phyloP scores from a whole-genome alignment of 768 basidiomycete genomes.

The Xerocomus spinulosus region DNA sequence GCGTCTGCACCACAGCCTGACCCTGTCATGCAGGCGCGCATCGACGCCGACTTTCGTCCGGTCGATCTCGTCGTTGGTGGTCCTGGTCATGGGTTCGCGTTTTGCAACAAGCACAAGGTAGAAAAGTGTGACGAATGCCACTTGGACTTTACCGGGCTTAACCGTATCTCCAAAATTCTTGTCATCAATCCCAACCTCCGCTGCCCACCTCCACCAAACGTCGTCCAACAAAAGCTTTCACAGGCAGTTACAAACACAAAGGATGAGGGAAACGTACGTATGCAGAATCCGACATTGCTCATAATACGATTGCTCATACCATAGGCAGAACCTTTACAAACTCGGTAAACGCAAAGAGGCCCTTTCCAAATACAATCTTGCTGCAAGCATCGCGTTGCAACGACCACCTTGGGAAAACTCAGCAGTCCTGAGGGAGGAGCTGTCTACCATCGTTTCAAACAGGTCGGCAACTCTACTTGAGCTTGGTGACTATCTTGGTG shows the following conservation, averaged over 20 bases:
- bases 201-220: conserved; percentile 76
- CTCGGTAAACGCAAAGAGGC: conserved; percentile 62
- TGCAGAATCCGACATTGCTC: conserved; percentile 1
- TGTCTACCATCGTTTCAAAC: conserved; percentile 87
- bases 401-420: conserved; percentile 90
- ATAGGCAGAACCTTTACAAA: conserved; percentile 71
- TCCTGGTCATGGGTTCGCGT: conserved; percentile 48
- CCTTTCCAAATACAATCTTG: conserved; percentile 73
- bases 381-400: conserved; percentile 70
- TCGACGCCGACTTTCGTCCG: conserved; percentile 66
- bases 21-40: conserved; percentile 68
- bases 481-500: conserved; percentile 66
- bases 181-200: conserved; percentile 63
- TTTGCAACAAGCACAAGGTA: conserved; percentile 63
- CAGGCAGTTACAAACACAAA: conserved; percentile 74
- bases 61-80: conserved; percentile 52
- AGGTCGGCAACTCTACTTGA: conserved; percentile 85
- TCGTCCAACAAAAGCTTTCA: conserved; percentile 71
- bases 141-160: conserved; percentile 69
- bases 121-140: conserved; percentile 74
- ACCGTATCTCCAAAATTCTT: conserved; percentile 70
- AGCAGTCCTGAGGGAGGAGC: conserved; percentile 80
- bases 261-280: conserved; percentile 90
- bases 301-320: conserved; percentile 7
- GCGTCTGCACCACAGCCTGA: conserved; percentile 51